Percentiles rank a stretch among this genome's conserved stretches.
phyloP scores from a whole-genome alignment of 495 filamentous ascomycete genomes.

The Penicillium cosmopolitanum region DNA sequence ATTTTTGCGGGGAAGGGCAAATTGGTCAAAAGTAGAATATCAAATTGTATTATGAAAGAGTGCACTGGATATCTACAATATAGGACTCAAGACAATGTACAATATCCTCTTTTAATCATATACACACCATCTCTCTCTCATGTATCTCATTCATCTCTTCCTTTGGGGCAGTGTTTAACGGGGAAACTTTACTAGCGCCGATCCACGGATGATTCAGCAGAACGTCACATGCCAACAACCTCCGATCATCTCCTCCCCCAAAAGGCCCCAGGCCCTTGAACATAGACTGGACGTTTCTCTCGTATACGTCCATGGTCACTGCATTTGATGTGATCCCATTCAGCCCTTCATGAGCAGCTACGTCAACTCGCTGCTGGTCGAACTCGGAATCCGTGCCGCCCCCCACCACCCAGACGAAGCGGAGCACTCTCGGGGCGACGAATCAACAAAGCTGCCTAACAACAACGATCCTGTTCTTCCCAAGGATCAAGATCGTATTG shows the following conservation, averaged over 20 bases:
- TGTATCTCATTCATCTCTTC: not conserved
- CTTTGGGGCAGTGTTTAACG: not conserved
- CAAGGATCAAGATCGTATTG: constrained; percentile 17
- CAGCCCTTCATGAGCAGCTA: constrained; percentile 67
- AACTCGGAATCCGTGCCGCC: constrained; percentile 69
- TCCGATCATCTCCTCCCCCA: not conserved
- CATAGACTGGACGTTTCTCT: not conserved
- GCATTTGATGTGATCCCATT: constrained; percentile 23
- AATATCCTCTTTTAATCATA: too few species aligned
- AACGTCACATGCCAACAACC: constrained; percentile 30
- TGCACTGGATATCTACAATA: not conserved
- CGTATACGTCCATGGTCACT: constrained; percentile 15
- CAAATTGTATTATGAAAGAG: not conserved
- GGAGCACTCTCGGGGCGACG: constrained; percentile 16
- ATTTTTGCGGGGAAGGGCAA: constrained; percentile 2
- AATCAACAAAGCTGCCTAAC: constrained; percentile 20
- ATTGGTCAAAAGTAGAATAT: constrained; percentile 12
- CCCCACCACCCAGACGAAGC: constrained; percentile 49
- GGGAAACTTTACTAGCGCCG: constrained; percentile 3
- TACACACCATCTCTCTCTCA: not conserved
- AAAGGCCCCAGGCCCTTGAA: not conserved
- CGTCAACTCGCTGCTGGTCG: constrained; percentile 74
- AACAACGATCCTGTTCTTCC: constrained; percentile 10
- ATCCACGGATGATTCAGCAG: constrained; percentile 24
- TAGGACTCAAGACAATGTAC: too few species aligned